phyloP scores from a whole-genome alignment of 495 filamentous ascomycete genomes.

The Xylaria castorea region DNA sequence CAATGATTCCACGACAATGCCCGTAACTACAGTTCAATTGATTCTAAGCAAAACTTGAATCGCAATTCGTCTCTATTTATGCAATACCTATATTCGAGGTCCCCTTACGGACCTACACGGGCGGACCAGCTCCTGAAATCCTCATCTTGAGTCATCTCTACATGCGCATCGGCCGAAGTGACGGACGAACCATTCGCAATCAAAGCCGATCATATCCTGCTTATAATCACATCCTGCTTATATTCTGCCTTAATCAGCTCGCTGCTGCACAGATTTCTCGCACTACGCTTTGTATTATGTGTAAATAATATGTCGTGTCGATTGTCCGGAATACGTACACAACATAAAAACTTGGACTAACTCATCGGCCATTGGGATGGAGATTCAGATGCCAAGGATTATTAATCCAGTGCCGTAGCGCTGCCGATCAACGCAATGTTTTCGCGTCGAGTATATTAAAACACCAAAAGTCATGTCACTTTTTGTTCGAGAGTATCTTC shows the following conservation, averaged over 20 bases:
- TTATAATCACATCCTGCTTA: not conserved
- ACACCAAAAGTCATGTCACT: not conserved
- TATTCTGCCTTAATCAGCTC: not conserved
- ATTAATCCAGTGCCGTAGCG: not conserved
- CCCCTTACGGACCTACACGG: not conserved
- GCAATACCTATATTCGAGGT: not conserved
- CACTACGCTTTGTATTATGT: not conserved
- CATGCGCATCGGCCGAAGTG: conserved; percentile 16
- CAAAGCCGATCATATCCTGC: not conserved
- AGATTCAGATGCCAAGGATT: conserved; percentile 1
- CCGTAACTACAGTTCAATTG: not conserved
- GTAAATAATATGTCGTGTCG: not conserved
- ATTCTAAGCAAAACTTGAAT: not conserved
- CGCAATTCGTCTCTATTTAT: conserved; percentile 6
- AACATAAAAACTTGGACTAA: not conserved
- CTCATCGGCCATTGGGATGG: not conserved
- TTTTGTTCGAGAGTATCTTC: not conserved
- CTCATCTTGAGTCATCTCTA: not conserved
- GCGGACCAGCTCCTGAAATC: conserved; percentile 2
- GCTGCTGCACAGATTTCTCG: not conserved
- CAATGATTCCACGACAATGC: not conserved
- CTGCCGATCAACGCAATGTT: not conserved
- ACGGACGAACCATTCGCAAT: not conserved
- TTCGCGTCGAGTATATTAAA: not conserved
- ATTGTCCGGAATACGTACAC: not conserved